Base-by-base conservation (phyloP, 139 green algal species). In the Tetradesmus lagerheimii region DNA sequence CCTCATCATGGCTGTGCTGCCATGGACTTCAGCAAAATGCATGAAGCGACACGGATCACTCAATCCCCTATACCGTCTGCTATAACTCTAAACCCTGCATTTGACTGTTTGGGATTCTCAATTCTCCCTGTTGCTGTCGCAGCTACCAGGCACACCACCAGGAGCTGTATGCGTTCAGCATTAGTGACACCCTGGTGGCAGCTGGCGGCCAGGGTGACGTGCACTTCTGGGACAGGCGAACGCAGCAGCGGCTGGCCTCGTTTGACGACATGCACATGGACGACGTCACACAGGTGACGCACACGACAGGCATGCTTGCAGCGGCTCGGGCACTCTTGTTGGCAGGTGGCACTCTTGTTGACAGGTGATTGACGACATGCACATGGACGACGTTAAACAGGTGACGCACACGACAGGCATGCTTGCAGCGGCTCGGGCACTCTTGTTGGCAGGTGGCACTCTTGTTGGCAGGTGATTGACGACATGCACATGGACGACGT, bases 401-500 rank as follows among this genome's bases (percentile, higher is more conserved):
- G 94, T 94, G 57, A 25, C 79, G 27, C 43, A 29, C 4, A 35
- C 29, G 41, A 80, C 76, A 16, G 86, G 2, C 29, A 34, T 62
- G 53, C 81, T 71, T 27, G 9, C 16, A 35, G 45, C 81, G 25
- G 25, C 11, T 41, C 12, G 15, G 29, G 41, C 8, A 80, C n/a
- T 29, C 8, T 43, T 4, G 35, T 29, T 27, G 25, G n/a, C 71
- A 41, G 71, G n/a, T n/a, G n/a, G n/a, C n/a, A n/a, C n/a, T n/a
- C n/a, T n/a, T n/a, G n/a, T n/a, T n/a, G n/a, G n/a, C n/a, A n/a
- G n/a, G n/a, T n/a, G n/a, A n/a, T 97, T 77, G 91, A 95, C 39
- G 96, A 98, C 86, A 97, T 96, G 4, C 96, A 98, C 89, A 93
- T 93, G 87, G 93, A 97, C 47, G 95, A 96, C 43, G 94, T 97